Conservation (phyloP, 2,329 filamentous ascomycete genomes). For the Venturiaceae sp. region DNA sequence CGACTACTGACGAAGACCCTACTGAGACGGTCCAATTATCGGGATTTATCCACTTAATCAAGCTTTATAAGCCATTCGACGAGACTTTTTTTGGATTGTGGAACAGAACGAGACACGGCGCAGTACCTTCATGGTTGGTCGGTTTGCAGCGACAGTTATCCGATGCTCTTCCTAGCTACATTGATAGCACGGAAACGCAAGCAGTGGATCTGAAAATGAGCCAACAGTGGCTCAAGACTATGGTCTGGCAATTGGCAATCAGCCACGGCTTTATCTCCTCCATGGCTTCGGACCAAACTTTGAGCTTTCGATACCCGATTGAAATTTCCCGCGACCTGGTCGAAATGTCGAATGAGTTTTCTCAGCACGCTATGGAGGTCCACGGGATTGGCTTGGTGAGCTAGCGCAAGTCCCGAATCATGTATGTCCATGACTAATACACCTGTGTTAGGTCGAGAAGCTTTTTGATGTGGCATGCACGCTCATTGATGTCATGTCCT, state of each 20-base stretch:
- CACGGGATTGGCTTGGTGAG: slow-evolving; percentile 64
- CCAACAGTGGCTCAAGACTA: slow-evolving; percentile 60
- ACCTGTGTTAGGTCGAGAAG: slow-evolving; percentile 55
- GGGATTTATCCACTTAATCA: slow-evolving; percentile 51
- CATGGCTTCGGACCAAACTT: slow-evolving; percentile 45
- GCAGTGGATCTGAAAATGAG: slow-evolving; percentile 60
- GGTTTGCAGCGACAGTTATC: slow-evolving; percentile 41
- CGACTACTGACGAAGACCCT: slow-evolving; percentile 37
- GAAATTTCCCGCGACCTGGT: slow-evolving; percentile 52
- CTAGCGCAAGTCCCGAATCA: slow-evolving; percentile 11
- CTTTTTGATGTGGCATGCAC: slow-evolving; percentile 67
- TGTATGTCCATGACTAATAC: neutral
- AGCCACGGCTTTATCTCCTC: slow-evolving; percentile 55
- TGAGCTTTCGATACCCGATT: slow-evolving; percentile 53
- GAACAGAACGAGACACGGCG: slow-evolving; percentile 40
- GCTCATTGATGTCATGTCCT: slow-evolving; percentile 62
- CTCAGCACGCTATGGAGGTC: slow-evolving; percentile 62
- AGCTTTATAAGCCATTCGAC: slow-evolving; percentile 53
- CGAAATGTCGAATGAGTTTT: slow-evolving; percentile 59
- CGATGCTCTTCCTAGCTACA: slow-evolving; percentile 41
- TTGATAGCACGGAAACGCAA: slow-evolving; percentile 54
- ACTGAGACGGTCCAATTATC: slow-evolving; percentile 45
- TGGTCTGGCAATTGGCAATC: slow-evolving; percentile 65
- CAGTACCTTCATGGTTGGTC: slow-evolving; percentile 35
- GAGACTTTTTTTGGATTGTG: slow-evolving; percentile 54